Percentiles rank a stretch among this genome's conserved stretches.
phyloP scores from a whole-genome alignment of 2,329 filamentous ascomycete genomes.

The Diplodia mutila region DNA sequence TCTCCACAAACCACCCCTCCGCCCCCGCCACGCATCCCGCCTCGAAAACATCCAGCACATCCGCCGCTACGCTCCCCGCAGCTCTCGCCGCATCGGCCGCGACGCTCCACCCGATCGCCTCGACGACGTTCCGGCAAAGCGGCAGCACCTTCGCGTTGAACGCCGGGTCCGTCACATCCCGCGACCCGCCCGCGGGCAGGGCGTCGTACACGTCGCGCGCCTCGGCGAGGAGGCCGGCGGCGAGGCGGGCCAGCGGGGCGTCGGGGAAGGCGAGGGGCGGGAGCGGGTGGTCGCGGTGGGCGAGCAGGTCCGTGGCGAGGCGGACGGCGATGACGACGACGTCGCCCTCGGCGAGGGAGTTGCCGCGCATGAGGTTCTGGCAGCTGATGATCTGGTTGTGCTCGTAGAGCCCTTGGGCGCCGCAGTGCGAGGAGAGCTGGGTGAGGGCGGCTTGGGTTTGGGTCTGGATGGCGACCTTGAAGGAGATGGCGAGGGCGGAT shows the following conservation, averaged over 20 bases:
- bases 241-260: background rate
- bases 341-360: constrained; percentile 13
- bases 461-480: background rate
- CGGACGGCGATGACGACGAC: constrained; percentile 1
- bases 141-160: background rate
- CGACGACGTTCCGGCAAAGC: background rate
- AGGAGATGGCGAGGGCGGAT: background rate
- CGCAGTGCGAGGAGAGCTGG: background rate
- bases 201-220: background rate
- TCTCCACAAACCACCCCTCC: background rate
- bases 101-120: background rate
- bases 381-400: constrained; percentile 3
- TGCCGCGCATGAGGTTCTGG: constrained; percentile 16
- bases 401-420: constrained; percentile 13
- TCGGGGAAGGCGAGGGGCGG: background rate
- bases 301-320: background rate
- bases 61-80: background rate
- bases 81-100: background rate
- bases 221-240: background rate
- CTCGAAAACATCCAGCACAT: background rate
- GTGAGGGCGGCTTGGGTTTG: background rate
- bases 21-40: background rate
- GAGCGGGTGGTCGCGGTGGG: background rate
- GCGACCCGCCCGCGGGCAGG: background rate
- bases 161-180: no score